Percentiles rank a stretch among this genome's conserved stretches.
Conservation (phyloP, 2,329 filamentous ascomycete genomes). For the Byssochlamys sp. region DNA sequence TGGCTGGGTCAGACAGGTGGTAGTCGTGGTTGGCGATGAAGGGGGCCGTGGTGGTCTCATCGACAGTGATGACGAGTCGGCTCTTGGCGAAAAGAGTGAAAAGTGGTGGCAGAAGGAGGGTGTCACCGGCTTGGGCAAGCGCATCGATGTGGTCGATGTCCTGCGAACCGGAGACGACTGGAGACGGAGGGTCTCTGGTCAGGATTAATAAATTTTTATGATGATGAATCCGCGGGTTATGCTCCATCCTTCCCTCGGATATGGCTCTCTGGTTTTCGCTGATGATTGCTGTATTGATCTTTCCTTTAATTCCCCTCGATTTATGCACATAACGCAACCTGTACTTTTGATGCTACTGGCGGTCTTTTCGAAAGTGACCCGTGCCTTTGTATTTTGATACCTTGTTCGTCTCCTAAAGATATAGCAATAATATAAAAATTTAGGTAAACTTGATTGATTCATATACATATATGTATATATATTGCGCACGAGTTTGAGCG, state of each 20-base stretch:
- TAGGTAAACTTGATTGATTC: too few relatives aligned
- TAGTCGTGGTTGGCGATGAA: slow-evolving; percentile 50
- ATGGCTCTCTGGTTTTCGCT: neutral
- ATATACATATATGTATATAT: too few relatives aligned
- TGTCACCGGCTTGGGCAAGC: slow-evolving; percentile 74
- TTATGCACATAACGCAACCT: neutral
- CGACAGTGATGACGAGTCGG: slow-evolving; percentile 59
- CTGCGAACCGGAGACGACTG: slow-evolving; percentile 77
- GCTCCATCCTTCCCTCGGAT: neutral
- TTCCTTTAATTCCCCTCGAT: neutral
- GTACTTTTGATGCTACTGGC: neutral
- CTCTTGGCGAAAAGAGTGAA: slow-evolving; percentile 28
- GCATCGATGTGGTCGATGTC: slow-evolving; percentile 79
- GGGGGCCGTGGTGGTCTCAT: slow-evolving; percentile 63
- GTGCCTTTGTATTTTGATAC: neutral
- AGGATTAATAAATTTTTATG: slow-evolving; percentile 31
- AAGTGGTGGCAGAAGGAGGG: slow-evolving; percentile 60
- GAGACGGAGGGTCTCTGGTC: slow-evolving; percentile 64
- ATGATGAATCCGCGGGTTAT: neutral
- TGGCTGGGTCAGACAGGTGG: slow-evolving; percentile 52
- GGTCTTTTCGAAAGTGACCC: neutral
- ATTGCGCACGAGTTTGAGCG: too few relatives aligned
- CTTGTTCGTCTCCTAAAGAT: neutral
- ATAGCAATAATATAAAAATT: neutral
- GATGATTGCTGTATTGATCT: neutral